Evolutionary conservation across 768 basidiomycete species (phyloP), one percentile per base, ranked within the genome.

Genomic region (Termitomyces sp.): DNA sequence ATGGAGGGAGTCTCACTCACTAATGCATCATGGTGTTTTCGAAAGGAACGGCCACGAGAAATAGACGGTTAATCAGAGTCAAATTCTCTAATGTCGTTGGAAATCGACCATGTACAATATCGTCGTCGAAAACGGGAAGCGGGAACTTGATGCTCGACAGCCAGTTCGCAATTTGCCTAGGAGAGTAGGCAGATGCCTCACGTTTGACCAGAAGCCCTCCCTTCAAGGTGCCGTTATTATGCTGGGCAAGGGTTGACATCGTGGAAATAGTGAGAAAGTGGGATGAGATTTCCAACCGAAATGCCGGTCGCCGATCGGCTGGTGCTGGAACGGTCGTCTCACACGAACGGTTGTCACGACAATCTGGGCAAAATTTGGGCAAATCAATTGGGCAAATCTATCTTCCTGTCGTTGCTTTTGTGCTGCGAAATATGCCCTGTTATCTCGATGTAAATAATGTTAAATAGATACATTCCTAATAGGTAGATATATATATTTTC

Each of bases 1-100:
- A 29, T 50, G 11, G 9, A 2, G 15, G 14, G 15, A 14, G 4
- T 46, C 63, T 60, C 47, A 64, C 63, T 60, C 47, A 64, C 63
- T 60, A 64, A 42, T 64, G 60, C 59, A 61, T 64, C 60, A 57
- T 63, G 7, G 56, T 63, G 48, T 65, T 65, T 54, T 65, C 61
- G 29, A 56, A 65, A 15, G 64, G 59, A 56, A 58, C 53, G 20
- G 64, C n/a, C 12, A 65, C 58, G 10, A 65, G 59, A 34, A 60
- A 57, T 3, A 65, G 61, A 46, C 62, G 61, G 43, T 57, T 59
- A 17, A 65, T 55, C 12, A 63, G 15, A 25, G 50, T 57, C 9
- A 65, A 49, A 56, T 65, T 60, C 15, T 65, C 56, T 5, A 65
- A 56, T 5, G 59, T 65, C 36, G 61, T 59, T 46, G 64, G 51